Base-by-base conservation (phyloP, 2,329 filamentous ascomycete genomes). In the Clarireedia homoeocarpa region DNA sequence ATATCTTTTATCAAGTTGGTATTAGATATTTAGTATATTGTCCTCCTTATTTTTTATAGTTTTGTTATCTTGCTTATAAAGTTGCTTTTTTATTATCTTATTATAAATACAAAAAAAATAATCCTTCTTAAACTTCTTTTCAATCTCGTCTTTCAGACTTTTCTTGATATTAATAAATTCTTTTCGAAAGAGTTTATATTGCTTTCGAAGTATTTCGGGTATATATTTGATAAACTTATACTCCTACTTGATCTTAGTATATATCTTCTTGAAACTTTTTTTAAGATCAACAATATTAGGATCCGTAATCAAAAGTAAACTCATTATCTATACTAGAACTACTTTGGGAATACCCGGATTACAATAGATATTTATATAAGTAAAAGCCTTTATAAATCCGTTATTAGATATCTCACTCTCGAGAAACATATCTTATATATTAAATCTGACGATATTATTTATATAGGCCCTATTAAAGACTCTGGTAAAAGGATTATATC, bases 191-290 rank as follows among this genome's bases (percentile, higher is more conserved):
- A 58, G 17, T 39, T 59, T 15, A 46, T 63, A 39, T 40, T 49
- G 39, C 23, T 59, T 39, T 48, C 17, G 10, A 9, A 47, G 40
- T 48, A 57, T 38, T 51, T 55, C 51, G 0, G 56, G 59, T 1
- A 55, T 53, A 17, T 39, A 51, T 63, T 61, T 36, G 30, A 65
- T 59, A 24, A 62, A 62, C 50, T 58, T 63, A 23, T 64, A 61
- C 14, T 59, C 38, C 51, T 38, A 57, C 48, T 60, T 62, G 20
- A 64, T 58, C 40, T 50, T 2, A 38, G 48, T 61, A 55, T 47
- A 27, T 39, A 49, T 51, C 20, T 53, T 48, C 49, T 61, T 58
- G 36, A 55, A 51, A 52, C 46, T 40, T 49, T 40, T 45, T 55
- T 63, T 40, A 42, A 65, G 59, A 46, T 40, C n/a, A 20, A 39